phyloP scores from a whole-genome alignment of 768 basidiomycete genomes.

The Cystofilobasidium macerans region DNA sequence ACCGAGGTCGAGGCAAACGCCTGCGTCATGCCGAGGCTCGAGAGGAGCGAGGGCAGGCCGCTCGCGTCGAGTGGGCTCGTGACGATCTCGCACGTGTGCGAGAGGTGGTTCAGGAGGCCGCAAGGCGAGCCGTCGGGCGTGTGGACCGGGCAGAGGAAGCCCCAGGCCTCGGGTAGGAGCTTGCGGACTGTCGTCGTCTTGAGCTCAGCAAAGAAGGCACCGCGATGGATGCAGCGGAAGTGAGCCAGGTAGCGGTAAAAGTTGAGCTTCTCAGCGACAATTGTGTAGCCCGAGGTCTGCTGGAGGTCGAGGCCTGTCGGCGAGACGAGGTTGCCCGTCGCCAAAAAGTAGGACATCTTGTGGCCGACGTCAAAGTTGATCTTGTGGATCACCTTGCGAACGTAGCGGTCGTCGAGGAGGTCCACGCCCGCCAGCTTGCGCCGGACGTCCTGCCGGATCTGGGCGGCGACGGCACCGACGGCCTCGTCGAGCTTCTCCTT shows the following conservation, averaged over 20 bases:
- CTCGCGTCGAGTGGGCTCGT: conserved; percentile 62
- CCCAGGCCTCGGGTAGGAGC: conserved; percentile 94
- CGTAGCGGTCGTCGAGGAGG: conserved; percentile 76
- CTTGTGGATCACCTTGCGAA: conserved; percentile 59
- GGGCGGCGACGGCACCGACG: conserved; percentile 50
- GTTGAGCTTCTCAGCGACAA: conserved; percentile 96
- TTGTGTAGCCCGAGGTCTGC: conserved; percentile 96
- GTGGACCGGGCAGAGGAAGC: conserved; percentile 95
- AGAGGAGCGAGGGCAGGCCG: conserved; percentile 70
- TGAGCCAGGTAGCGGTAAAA: conserved; percentile 98
- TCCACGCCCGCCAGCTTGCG: conserved; percentile 65
- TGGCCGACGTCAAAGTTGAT: conserved; percentile 87
- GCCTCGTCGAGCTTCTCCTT: conserved; percentile 93
- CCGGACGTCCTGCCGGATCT: conserved; percentile 61
- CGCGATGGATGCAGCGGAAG: conserved; percentile 96
- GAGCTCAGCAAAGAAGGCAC: conserved; percentile 96
- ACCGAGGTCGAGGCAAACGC: conserved; percentile 59
- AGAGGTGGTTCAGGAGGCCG: conserved; percentile 92
- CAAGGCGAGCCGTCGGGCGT: conserved; percentile 98
- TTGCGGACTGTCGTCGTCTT: conserved; percentile 97
- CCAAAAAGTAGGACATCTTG: conserved; percentile 84
- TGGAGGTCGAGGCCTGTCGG: conserved; percentile 92
- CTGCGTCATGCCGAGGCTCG: conserved; percentile 87
- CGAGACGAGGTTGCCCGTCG: conserved; percentile 90
- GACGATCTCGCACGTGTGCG: conserved; percentile 81